phyloP scores from a whole-genome alignment of 1,284 basidiomycete species.

The Xerocomus amazonicus region DNA sequence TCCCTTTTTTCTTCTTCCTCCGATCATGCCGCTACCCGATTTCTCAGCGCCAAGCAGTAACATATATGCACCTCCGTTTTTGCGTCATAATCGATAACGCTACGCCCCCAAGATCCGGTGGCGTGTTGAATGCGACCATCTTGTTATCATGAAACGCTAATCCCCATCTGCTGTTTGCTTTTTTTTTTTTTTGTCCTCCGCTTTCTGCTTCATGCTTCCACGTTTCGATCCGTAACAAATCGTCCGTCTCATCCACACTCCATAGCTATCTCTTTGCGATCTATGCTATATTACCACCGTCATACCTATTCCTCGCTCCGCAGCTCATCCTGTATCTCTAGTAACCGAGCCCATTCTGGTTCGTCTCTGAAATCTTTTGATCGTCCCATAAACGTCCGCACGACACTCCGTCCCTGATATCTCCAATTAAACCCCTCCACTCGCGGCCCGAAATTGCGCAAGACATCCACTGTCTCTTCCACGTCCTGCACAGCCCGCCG shows the following conservation, averaged over 20 bases:
- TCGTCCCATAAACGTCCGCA: constrained; percentile 84
- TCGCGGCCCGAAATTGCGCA: constrained; percentile 79
- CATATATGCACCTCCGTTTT: constrained; percentile 3
- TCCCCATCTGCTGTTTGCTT: neutral
- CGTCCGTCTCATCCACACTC: neutral
- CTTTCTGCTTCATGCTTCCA: constrained; percentile 7
- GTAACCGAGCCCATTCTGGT: constrained; percentile 74
- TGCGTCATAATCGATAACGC: neutral
- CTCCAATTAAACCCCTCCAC: constrained; percentile 68
- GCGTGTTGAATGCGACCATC: constrained; percentile 2
- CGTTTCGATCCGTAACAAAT: constrained; percentile 14
- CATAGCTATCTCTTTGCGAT: constrained; percentile 1
- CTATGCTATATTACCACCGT: constrained; percentile 17
- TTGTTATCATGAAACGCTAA: constrained; percentile 21
- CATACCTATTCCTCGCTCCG: constrained; percentile 23
- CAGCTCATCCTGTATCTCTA: constrained; percentile 57
- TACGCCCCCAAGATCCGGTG: constrained; percentile 9
- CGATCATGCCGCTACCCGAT: constrained; percentile 2
- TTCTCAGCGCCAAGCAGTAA: constrained; percentile 8
- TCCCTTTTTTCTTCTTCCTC: neutral
- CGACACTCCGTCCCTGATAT: constrained; percentile 83
- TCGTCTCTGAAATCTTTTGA: constrained; percentile 85
- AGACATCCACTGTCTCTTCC: constrained; percentile 77
- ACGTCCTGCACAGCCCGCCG: constrained; percentile 74
- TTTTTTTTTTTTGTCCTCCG: constrained; percentile 1